Base-by-base conservation (phyloP, 768 basidiomycete genomes). In the Asterophora parasitica region DNA sequence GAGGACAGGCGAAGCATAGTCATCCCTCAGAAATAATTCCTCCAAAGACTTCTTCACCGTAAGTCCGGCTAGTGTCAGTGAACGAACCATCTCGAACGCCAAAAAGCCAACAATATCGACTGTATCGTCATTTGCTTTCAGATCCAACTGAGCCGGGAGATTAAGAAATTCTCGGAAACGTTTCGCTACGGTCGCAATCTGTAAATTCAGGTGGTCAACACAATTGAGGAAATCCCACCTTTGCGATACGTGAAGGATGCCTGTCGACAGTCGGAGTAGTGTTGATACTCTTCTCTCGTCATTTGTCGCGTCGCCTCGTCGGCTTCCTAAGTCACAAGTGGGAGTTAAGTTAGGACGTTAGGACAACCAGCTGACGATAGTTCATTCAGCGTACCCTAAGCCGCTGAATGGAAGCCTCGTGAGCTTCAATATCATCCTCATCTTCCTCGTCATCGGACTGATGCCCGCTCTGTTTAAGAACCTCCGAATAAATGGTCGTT, bases 171-270 rank as follows among this genome's bases (percentile, higher is more conserved):
- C 93, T 34, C 89, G 79, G 68, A 98, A 98, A 5, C 93, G 90
- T 66, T 94, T 94, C 11, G 85, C 93, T 96, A 53, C 7, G 32
- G 43, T 34, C 10, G n/a, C 20, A 28, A 12, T 39, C 31, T 3
- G 48, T 50, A 23, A 27, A 47, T 12, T 17, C 9, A 37, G 26
- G 43, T 27, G 39, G 15, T 3, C 19, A 17, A 34, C 20, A 39
- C 30, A 32, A 32, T 33, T 12, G 15, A 16, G 26, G 16, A 45
- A n/a, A 19, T 32, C 70, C 27, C 37, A 90, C 93, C 87, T 83
- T 97, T 98, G 45, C 93, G 83, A 64, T 94, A 96, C 0, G 94
- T 96, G 65, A 97, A 98, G 12, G 91, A 91, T 0, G 94, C 94
- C 64, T 96, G 94, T 49, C 94, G 80, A 69, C 93, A 96, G 63